phyloP scores from a whole-genome alignment of 2,329 filamentous ascomycete species.

The Fusarium ramigenum region DNA sequence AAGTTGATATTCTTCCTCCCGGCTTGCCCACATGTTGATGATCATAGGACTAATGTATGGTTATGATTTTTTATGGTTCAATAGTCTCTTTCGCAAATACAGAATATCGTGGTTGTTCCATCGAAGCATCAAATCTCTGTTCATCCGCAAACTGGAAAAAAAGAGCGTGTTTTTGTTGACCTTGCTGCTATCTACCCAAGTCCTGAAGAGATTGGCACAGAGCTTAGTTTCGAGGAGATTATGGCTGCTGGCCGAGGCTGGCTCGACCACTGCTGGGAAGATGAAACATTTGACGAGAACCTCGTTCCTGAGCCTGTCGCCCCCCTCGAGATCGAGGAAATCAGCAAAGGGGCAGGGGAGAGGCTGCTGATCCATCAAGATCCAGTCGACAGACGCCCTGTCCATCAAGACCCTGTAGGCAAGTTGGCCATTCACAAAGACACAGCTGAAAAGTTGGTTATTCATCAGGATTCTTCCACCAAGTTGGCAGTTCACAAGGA shows the following conservation, averaged over 20 bases:
- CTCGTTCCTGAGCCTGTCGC: slow-evolving; percentile 42
- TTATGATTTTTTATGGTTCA: slow-evolving; percentile 53
- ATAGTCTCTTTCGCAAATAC: slow-evolving; percentile 69
- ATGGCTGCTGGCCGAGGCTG: slow-evolving; percentile 80
- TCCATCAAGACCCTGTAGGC: slow-evolving; percentile 27
- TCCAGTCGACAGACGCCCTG: slow-evolving; percentile 30
- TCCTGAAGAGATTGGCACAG: slow-evolving; percentile 73
- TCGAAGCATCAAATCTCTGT: slow-evolving; percentile 79
- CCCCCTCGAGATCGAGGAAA: slow-evolving; percentile 46
- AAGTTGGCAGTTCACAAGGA: slow-evolving; percentile 43
- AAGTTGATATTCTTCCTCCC: slow-evolving; percentile 52
- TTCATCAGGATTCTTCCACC: slow-evolving; percentile 33
- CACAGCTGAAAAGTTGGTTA: slow-evolving; percentile 5
- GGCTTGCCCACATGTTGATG: slow-evolving; percentile 78
- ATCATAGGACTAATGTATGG: slow-evolving; percentile 92
- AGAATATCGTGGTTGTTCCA: slow-evolving; percentile 75
- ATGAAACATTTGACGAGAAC: slow-evolving; percentile 51
- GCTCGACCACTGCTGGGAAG: slow-evolving; percentile 67
- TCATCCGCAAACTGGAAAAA: slow-evolving; percentile 83
- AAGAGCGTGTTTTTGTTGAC: slow-evolving; percentile 88
- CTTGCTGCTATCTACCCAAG: slow-evolving; percentile 87
- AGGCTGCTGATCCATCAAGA: slow-evolving; percentile 44
- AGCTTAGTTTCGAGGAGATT: slow-evolving; percentile 92
- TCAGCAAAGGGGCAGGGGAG: slow-evolving; percentile 40
- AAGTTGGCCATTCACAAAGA: slow-evolving; percentile 23